Percentiles rank a stretch among this genome's conserved stretches.
Conservation (phyloP, 495 filamentous ascomycete species). For the Podospora fimiseda region DNA sequence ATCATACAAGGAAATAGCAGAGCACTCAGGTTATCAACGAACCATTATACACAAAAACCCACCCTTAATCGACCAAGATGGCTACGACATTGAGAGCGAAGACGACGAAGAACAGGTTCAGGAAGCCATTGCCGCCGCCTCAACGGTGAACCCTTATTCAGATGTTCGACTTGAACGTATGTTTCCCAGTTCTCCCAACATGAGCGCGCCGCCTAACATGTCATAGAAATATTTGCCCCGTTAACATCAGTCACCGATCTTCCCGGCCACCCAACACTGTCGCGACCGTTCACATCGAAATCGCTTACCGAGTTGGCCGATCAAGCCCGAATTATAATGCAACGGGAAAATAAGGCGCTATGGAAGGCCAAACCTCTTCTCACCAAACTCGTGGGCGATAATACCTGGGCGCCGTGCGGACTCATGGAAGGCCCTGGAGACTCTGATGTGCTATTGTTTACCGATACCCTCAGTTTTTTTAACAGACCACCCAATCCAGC, state of each 20-base stretch:
- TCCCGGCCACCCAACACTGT: slow-evolving; percentile 73
- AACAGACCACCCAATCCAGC: slow-evolving; percentile 8
- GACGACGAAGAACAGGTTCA: slow-evolving; percentile 60
- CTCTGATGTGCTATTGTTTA: slow-evolving; percentile 37
- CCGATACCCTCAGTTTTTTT: slow-evolving; percentile 29
- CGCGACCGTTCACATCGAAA: slow-evolving; percentile 72
- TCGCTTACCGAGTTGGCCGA: slow-evolving; percentile 73
- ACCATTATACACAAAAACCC: slow-evolving; percentile 75
- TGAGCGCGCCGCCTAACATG: not conserved
- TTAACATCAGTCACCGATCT: slow-evolving; percentile 82
- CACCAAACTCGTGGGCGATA: slow-evolving; percentile 71
- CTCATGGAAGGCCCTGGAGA: slow-evolving; percentile 52
- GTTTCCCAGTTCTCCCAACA: slow-evolving; percentile 22
- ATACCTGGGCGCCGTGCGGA: slow-evolving; percentile 69
- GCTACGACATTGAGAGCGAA: slow-evolving; percentile 76
- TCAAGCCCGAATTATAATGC: slow-evolving; percentile 61
- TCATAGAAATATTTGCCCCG: slow-evolving; percentile 74
- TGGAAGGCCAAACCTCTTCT: slow-evolving; percentile 74
- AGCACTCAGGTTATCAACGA: slow-evolving; percentile 77
- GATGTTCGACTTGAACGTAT: slow-evolving; percentile 76
- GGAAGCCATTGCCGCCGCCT: slow-evolving; percentile 60
- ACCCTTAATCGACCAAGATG: slow-evolving; percentile 74
- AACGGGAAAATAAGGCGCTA: slow-evolving; percentile 66
- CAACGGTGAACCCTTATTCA: slow-evolving; percentile 77
- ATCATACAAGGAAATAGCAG: slow-evolving; percentile 85